phyloP scores from a whole-genome alignment of 805 yeast genomes.

The Candida silvicultrix region DNA sequence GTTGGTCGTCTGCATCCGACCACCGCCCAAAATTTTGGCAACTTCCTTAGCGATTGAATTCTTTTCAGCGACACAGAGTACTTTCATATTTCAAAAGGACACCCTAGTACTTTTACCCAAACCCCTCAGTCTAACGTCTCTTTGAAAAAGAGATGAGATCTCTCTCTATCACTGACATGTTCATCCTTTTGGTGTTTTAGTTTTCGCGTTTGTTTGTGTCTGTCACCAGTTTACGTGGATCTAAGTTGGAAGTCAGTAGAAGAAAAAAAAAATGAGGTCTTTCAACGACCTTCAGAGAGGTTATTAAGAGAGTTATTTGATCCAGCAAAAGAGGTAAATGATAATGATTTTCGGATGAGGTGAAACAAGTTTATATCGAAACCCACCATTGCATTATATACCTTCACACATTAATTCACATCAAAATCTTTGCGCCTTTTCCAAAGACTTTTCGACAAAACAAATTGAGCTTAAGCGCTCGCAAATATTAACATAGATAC shows the following conservation, averaged over 20 bases:
- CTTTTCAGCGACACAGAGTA: constrained; percentile 95
- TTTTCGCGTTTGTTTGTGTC: neutral
- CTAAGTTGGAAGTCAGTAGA: neutral
- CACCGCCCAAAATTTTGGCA: constrained; percentile 70
- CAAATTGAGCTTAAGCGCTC: too few species aligned
- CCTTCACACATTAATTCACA: neutral
- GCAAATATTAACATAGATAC: too few species aligned
- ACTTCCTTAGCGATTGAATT: constrained; percentile 91
- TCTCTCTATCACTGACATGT: too few species aligned
- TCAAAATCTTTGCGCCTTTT: neutral
- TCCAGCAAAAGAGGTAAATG: neutral
- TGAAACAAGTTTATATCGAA: neutral
- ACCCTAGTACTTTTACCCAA: too few species aligned
- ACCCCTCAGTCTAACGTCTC: neutral
- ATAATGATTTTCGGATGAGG: constrained; percentile 23
- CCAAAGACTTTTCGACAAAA: neutral
- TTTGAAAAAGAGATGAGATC: too few species aligned
- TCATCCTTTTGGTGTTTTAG: neutral
- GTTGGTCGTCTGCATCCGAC: constrained; percentile 40
- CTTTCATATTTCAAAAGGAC: too few species aligned
- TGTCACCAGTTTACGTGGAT: neutral
- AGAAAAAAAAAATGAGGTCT: neutral
- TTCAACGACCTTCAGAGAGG: neutral
- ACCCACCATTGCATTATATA: neutral
- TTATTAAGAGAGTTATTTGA: neutral